Conservation (phyloP, 2,329 filamentous ascomycete species). For the Periconia digitata region DNA sequence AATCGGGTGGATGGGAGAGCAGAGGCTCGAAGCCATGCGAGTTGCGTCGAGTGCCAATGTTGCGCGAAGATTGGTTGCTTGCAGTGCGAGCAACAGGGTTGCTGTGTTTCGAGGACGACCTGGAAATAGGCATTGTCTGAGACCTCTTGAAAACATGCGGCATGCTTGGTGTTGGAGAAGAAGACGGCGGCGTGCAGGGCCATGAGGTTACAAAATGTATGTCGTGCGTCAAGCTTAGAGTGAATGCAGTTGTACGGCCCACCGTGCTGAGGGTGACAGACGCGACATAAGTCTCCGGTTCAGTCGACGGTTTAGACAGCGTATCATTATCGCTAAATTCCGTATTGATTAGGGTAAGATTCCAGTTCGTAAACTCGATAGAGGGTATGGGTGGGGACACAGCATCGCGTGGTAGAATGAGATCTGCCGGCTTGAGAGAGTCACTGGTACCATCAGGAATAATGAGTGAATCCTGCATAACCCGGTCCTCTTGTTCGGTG, state of each 20-base stretch:
- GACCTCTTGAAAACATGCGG: conserved; percentile 28
- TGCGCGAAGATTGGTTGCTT: conserved; percentile 12
- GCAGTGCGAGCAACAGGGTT: conserved; percentile 16
- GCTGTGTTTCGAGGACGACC: conserved; percentile 37
- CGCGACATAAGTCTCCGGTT: conserved; percentile 28
- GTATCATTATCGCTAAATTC: conserved; percentile 28
- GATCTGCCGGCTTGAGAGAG: conserved; percentile 36
- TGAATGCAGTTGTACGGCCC: conserved; percentile 14
- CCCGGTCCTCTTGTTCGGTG: conserved; percentile 23
- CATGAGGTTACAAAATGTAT: conserved; percentile 58
- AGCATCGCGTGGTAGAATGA: conserved; percentile 42
- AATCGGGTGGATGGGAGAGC: conserved; percentile 36
- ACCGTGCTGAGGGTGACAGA: conserved; percentile 39
- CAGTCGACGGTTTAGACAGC: conserved; percentile 12
- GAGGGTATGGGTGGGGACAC: conserved; percentile 15
- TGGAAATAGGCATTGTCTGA: conserved; percentile 24
- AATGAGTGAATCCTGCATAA: conserved; percentile 40
- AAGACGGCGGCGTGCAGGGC: conserved; percentile 52
- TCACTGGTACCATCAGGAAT: conserved; percentile 24
- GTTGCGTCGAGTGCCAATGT: conserved; percentile 26
- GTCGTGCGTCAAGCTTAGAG: conserved; percentile 50
- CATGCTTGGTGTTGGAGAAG: conserved; percentile 17
- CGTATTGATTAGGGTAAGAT: conserved; percentile 23
- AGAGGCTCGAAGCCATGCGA: conserved; percentile 40
- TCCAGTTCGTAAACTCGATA: conserved; percentile 30